Percentiles rank a stretch among this genome's conserved stretches.
Evolutionary conservation across 768 basidiomycete species (phyloP).

Genomic region (Kwoniella mangroviensis): DNA sequence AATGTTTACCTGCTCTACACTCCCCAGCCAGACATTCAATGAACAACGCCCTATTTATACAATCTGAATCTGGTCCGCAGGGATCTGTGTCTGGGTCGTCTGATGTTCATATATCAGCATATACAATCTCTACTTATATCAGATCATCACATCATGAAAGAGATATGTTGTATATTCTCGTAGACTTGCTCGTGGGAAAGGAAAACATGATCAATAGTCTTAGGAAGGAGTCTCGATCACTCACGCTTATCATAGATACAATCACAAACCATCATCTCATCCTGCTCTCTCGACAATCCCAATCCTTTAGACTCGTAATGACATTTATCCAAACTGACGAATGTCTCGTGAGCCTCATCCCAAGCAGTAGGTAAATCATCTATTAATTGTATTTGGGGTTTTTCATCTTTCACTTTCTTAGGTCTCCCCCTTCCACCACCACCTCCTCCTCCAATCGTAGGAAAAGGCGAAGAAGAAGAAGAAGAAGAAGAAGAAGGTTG

Average conservation of each 20-base stretch:
- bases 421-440: slow-evolving; percentile 10
- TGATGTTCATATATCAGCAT: slow-evolving; percentile 51
- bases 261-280: slow-evolving; percentile 95
- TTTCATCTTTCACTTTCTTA: slow-evolving; percentile 10
- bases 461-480: slow-evolving; percentile 9
- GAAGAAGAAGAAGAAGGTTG: slow-evolving; percentile 8
- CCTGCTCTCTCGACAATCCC: slow-evolving; percentile 82
- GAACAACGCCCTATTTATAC: slow-evolving; percentile 95
- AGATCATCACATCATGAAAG: neutral
- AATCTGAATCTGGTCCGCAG: slow-evolving; percentile 86
- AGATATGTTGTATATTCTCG: too few species aligned
- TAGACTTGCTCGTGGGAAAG: too few species aligned
- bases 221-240: slow-evolving; percentile 56
- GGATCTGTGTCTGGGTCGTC: slow-evolving; percentile 68
- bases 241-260: slow-evolving; percentile 81
- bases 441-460: neutral
- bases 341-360: slow-evolving; percentile 71
- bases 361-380: slow-evolving; percentile 78
- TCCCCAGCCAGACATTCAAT: slow-evolving; percentile 92
- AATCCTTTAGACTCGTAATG: slow-evolving; percentile 85
- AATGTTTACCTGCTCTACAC: slow-evolving; percentile 78
- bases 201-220: too few species aligned
- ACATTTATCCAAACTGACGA: slow-evolving; percentile 74
- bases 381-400: slow-evolving; percentile 63
- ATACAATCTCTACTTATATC: slow-evolving; percentile 12